Percentiles rank a stretch among this genome's conserved stretches.
Evolutionary conservation across 2,329 filamentous ascomycete species (phyloP).

Genomic region (Dothideomycetidae sp.): DNA sequence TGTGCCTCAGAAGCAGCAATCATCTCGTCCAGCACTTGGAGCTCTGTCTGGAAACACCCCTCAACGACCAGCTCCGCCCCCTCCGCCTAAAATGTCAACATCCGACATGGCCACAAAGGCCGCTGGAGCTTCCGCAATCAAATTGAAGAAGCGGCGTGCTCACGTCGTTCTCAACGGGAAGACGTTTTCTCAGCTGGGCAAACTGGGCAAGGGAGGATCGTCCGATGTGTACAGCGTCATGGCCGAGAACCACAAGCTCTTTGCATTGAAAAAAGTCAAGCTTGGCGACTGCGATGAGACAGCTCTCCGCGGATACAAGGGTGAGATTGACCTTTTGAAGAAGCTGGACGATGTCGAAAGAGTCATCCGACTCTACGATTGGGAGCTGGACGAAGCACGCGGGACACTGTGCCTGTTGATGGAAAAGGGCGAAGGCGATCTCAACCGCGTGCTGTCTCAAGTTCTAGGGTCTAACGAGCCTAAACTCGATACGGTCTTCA

Average conservation of each 20-base stretch:
- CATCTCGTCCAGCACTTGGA: slow-evolving; percentile 35
- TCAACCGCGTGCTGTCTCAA: slow-evolving; percentile 69
- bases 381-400: slow-evolving; percentile 85
- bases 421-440: slow-evolving; percentile 91
- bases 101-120: slow-evolving; percentile 79
- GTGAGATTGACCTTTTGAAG: slow-evolving; percentile 81
- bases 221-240: slow-evolving; percentile 93
- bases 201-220: slow-evolving; percentile 81
- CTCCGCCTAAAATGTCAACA: slow-evolving; percentile 92
- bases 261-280: slow-evolving; percentile 84
- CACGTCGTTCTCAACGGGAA: slow-evolving; percentile 84
- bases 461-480: slow-evolving; percentile 54
- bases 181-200: slow-evolving; percentile 76
- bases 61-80: slow-evolving; percentile 57
- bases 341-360: slow-evolving; percentile 74
- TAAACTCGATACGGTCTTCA: slow-evolving; percentile 74
- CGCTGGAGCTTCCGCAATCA: slow-evolving; percentile 65
- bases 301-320: slow-evolving; percentile 76
- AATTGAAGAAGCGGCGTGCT: slow-evolving; percentile 61
- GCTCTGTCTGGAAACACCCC: slow-evolving; percentile 55
- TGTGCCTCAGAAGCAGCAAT: slow-evolving; percentile 17
- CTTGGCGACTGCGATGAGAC: slow-evolving; percentile 77
- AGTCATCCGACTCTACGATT: slow-evolving; percentile 82
- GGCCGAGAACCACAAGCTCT: slow-evolving; percentile 91
- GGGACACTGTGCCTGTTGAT: slow-evolving; percentile 81